Evolutionary conservation across 108 stramenopile species (phyloP).

Genomic region (Discostella stelligeroides): DNA sequence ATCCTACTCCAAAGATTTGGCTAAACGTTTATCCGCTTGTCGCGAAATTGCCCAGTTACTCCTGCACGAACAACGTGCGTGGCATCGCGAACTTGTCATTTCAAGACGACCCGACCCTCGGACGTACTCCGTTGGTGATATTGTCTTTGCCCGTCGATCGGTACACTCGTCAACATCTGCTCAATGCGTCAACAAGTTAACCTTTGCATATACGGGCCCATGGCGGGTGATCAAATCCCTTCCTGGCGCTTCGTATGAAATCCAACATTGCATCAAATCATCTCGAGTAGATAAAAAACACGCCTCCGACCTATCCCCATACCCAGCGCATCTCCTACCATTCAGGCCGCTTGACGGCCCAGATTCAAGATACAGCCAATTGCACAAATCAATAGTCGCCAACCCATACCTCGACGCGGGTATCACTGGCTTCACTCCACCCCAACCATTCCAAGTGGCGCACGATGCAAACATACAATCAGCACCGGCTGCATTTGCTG

Average conservation of each 20-base stretch:
- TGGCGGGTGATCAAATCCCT: constrained; percentile 1
- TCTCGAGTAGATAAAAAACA: constrained; percentile 5
- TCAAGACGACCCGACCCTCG: no score
- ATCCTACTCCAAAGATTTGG: constrained; percentile 5
- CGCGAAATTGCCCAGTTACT: constrained; percentile 4
- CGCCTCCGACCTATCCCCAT: no score
- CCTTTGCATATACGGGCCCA: no score
- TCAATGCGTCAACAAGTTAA: not conserved
- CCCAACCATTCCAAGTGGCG: not conserved
- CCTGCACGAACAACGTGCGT: constrained; percentile 11
- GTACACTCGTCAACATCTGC: not conserved
- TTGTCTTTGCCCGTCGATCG: no score
- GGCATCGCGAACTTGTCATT: no score
- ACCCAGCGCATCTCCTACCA: not conserved
- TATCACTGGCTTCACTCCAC: not conserved
- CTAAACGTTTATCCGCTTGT: not conserved
- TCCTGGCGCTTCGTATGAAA: constrained; percentile 14
- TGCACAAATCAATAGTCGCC: not conserved
- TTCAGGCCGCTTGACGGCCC: not conserved
- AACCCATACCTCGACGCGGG: not conserved
- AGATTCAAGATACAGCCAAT: not conserved
- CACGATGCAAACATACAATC: no score
- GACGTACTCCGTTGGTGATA: no score
- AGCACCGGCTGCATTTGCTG: no score
- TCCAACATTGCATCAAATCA: not conserved